These are phyloP conservation scores for Phytophthora sansomeana DNA, from an alignment of 352 stramenopile species.

Conservation along the genomic window DNA sequence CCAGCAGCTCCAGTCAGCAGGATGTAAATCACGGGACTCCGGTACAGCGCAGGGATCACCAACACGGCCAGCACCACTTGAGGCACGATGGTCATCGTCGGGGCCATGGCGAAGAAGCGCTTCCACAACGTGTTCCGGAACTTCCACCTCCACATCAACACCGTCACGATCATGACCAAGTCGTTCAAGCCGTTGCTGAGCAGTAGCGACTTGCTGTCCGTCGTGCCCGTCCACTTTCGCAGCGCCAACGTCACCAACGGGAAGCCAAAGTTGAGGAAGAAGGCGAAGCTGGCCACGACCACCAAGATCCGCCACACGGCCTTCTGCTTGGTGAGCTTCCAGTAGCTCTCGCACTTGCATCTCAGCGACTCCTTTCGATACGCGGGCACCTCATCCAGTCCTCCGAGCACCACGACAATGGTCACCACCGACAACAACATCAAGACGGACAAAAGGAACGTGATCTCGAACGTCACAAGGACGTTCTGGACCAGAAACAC, in stretches of 20 bases:
- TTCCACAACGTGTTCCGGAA: constrained; percentile 53
- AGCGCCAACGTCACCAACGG: constrained; percentile 38
- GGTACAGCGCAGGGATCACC: constrained; percentile 36
- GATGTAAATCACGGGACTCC: constrained; percentile 36
- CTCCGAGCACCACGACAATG: constrained; percentile 34
- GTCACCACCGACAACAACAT: constrained; percentile 40
- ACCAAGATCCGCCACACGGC: constrained; percentile 55
- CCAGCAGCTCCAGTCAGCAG: constrained; percentile 36
- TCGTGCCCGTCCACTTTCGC: constrained; percentile 43
- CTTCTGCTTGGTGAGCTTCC: constrained; percentile 66
- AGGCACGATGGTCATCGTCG: constrained; percentile 38
- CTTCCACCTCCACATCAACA: constrained; percentile 43
- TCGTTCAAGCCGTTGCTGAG: constrained; percentile 42
- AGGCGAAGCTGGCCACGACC: constrained; percentile 53
- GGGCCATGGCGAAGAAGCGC: constrained; percentile 41
- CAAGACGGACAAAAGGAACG: constrained; percentile 42
- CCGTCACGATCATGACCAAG: constrained; percentile 45
- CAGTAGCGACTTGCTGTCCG: constrained; percentile 28
- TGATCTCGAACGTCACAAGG: constrained; percentile 23
- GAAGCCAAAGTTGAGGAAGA: constrained; percentile 58
- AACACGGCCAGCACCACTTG: constrained; percentile 37
- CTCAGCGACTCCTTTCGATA: constrained; percentile 34
- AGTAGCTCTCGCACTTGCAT: constrained; percentile 61
- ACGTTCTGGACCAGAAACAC: constrained; percentile 42
- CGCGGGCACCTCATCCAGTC: constrained; percentile 25